Percentiles rank a stretch among this genome's conserved stretches.
These are phyloP conservation scores for Rauvolfia tetraphylla DNA, from an alignment of 257 asterid genomes.

Conservation along the genomic window DNA sequence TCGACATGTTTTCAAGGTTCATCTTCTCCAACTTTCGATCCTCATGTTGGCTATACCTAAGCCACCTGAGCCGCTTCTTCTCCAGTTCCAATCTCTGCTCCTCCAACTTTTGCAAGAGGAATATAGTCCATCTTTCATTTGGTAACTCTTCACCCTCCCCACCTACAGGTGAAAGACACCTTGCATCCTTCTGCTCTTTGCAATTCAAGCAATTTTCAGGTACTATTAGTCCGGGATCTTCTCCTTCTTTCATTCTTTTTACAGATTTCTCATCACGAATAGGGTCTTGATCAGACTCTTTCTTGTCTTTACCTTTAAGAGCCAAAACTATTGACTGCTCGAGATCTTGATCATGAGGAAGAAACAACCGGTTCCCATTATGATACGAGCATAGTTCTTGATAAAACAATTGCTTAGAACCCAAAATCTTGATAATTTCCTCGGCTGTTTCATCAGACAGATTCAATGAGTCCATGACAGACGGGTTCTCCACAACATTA, in stretches of 20 bases:
- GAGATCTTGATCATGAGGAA: slow-evolving; percentile 36
- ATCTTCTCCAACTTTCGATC: slow-evolving; percentile 32
- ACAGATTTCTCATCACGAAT: slow-evolving; percentile 16
- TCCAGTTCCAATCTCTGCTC: slow-evolving; percentile 40
- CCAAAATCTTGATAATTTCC: slow-evolving; percentile 37
- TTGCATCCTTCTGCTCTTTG: not conserved
- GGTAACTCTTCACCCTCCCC: slow-evolving; percentile 14
- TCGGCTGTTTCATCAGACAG: slow-evolving; percentile 27
- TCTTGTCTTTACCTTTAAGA: slow-evolving; percentile 27
- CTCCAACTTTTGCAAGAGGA: slow-evolving; percentile 19
- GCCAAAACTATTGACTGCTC: slow-evolving; percentile 22
- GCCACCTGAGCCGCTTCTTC: slow-evolving; percentile 27
- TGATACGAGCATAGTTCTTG: slow-evolving; percentile 47
- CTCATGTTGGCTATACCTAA: slow-evolving; percentile 17
- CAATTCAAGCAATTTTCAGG: not conserved
- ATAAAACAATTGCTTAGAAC: slow-evolving; percentile 44
- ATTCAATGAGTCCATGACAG: slow-evolving; percentile 29
- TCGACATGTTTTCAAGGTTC: slow-evolving; percentile 33
- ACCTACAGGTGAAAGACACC: slow-evolving; percentile 3
- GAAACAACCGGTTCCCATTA: slow-evolving; percentile 25
- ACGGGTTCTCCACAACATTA: slow-evolving; percentile 38
- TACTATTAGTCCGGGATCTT: slow-evolving; percentile 15
- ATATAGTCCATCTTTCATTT: slow-evolving; percentile 1
- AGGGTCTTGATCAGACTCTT: not conserved
- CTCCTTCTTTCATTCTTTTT: slow-evolving; percentile 31